Percentiles rank a stretch among this genome's conserved stretches.
phyloP scores from a whole-genome alignment of 345 rosid species.

The Bruguiera sexangula region DNA sequence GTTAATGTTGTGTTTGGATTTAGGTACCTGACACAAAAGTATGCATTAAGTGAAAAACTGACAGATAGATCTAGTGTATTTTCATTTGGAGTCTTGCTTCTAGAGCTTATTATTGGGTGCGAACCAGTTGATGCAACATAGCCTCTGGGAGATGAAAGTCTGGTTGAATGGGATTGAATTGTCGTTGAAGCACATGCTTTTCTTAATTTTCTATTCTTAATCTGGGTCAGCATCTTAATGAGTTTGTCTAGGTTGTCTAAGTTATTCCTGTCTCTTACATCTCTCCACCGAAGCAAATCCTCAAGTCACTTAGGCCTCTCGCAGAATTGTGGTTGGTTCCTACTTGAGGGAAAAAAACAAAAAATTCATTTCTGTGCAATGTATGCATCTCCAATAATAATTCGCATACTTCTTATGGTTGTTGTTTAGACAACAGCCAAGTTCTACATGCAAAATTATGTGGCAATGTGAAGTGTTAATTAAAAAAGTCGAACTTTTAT shows the following conservation, averaged over 20 bases:
- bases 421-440: no score
- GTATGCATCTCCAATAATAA: no score
- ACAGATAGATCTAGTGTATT: conserved; percentile 89
- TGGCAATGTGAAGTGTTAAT: no score
- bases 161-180: conserved; percentile 91
- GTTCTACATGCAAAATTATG: no score
- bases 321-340: no score
- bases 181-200: not conserved
- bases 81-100: conserved; percentile 93
- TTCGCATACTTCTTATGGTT: no score
- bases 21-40: conserved; percentile 95
- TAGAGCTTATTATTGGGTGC: conserved; percentile 89
- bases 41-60: conserved; percentile 90
- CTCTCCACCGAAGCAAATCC: not conserved
- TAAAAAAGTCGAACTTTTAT: no score
- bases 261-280: not conserved
- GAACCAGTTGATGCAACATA: conserved; percentile 75
- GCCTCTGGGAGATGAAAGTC: conserved; percentile 92
- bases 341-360: no score
- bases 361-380: no score
- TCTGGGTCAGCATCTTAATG: not conserved
- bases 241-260: not conserved
- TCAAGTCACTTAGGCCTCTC: no score
- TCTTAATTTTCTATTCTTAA: not conserved
- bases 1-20: conserved; percentile 10